These are phyloP conservation scores for Hylodesmum podocarpum DNA, from an alignment of 306 rosid genomes.

Conservation along the genomic window DNA sequence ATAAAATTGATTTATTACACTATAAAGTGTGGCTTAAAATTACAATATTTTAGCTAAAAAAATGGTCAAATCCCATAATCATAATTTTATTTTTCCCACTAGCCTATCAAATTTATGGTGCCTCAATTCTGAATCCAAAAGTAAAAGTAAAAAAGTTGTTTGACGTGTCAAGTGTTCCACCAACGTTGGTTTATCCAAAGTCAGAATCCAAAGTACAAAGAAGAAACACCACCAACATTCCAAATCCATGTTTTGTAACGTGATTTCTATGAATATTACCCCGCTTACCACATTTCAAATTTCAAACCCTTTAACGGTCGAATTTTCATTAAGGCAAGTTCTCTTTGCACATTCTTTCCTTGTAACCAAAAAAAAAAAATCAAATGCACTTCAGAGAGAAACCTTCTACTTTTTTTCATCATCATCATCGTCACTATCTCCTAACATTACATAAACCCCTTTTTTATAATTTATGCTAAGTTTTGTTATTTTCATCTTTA, in stretches of 20 bases:
- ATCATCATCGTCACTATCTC: not conserved
- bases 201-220: conserved; percentile 32
- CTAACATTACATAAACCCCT: conserved; percentile 5
- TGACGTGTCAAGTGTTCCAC: conserved; percentile 13
- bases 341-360: not conserved
- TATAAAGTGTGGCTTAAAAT: too few species aligned
- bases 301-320: conserved; percentile 61
- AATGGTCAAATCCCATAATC: not conserved
- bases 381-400: conserved; percentile 22
- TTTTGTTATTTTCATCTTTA: not conserved
- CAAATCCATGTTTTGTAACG: not conserved
- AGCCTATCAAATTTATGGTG: not conserved
- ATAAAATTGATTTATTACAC: too few species aligned
- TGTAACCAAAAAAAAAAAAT: conserved; percentile 30
- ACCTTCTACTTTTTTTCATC: not conserved
- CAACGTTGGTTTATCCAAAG: conserved; percentile 17
- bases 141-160: not conserved
- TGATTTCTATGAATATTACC: not conserved
- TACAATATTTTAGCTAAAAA: not conserved
- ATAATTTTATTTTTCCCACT: too few species aligned
- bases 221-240: conserved; percentile 23
- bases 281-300: conserved; percentile 59
- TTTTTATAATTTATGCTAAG: conserved; percentile 25
- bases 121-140: not conserved
- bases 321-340: conserved; percentile 27